Conservation (phyloP, 2,329 filamentous ascomycete species). For the Stemphylium vesicarium region DNA sequence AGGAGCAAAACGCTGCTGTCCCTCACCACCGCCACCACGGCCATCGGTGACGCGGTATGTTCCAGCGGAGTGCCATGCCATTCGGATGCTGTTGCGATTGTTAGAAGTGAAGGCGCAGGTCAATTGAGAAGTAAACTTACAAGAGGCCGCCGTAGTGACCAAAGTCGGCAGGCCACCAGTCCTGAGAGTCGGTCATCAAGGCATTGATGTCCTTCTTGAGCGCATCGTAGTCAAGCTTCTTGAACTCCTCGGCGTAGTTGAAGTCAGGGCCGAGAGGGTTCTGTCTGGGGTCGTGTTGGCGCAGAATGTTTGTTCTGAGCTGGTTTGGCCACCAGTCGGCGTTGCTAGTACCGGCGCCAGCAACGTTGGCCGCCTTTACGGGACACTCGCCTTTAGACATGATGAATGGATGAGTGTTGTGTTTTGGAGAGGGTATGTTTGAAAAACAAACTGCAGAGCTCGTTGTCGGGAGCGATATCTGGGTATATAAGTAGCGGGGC, state of each 20-base stretch:
- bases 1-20: slow-evolving; percentile 80
- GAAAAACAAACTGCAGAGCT: slow-evolving; percentile 10
- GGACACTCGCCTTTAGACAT: slow-evolving; percentile 46
- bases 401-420: slow-evolving; percentile 29
- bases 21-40: slow-evolving; percentile 74
- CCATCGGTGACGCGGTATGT: slow-evolving; percentile 79
- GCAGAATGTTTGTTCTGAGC: slow-evolving; percentile 73
- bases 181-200: slow-evolving; percentile 79
- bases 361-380: slow-evolving; percentile 43
- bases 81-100: slow-evolving; percentile 60
- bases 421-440: slow-evolving; percentile 11
- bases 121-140: slow-evolving; percentile 17
- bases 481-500: slow-evolving; percentile 33
- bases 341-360: slow-evolving; percentile 71
- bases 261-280: slow-evolving; percentile 72
- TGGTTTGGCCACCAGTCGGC: slow-evolving; percentile 76
- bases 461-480: slow-evolving; percentile 9
- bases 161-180: slow-evolving; percentile 83
- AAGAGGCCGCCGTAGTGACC: slow-evolving; percentile 83
- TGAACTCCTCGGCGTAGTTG: slow-evolving; percentile 75
- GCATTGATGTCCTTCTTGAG: slow-evolving; percentile 76
- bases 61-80: slow-evolving; percentile 82
- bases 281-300: slow-evolving; percentile 68
- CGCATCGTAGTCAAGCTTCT: slow-evolving; percentile 71
- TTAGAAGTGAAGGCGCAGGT: slow-evolving; percentile 10